Conservation (phyloP, 176 grass and related monocot species). For the Oryza glaberrima region DNA sequence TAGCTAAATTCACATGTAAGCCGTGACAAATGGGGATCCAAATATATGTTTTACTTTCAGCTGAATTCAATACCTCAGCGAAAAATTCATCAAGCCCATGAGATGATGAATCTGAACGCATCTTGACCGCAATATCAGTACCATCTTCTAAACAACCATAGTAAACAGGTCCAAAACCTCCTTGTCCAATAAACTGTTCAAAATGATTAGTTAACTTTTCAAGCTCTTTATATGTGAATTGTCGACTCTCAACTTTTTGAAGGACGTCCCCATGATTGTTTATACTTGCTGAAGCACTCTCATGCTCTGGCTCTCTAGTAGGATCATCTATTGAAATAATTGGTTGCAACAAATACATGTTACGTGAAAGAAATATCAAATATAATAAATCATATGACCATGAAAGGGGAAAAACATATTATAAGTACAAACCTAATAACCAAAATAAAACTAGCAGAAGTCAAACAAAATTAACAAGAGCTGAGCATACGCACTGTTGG, state of each 20-base stretch:
- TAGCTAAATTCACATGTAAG: too few species aligned
- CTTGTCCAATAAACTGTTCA: slow-evolving; percentile 25
- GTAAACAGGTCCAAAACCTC: slow-evolving; percentile 49
- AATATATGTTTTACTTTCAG: too few species aligned
- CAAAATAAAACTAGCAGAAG: too few species aligned
- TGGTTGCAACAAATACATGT: too few species aligned
- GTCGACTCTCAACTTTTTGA: slow-evolving; percentile 16
- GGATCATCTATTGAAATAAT: too few species aligned
- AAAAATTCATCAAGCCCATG: slow-evolving; percentile 40
- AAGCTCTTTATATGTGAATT: slow-evolving; percentile 46
- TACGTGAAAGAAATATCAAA: not conserved
- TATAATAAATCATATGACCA: too few species aligned
- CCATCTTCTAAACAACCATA: slow-evolving; percentile 37
- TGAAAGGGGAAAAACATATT: too few species aligned
- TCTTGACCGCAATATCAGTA: slow-evolving; percentile 54
- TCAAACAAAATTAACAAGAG: too few species aligned
- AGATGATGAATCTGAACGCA: slow-evolving; percentile 30
- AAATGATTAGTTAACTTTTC: slow-evolving; percentile 39
- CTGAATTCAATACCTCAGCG: slow-evolving; percentile 31
- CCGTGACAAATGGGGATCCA: too few species aligned
- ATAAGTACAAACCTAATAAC: too few species aligned
- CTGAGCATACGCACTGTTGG: not conserved
- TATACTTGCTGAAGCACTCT: not conserved
- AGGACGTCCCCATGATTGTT: not conserved
- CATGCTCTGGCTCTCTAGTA: not conserved